Conservation (phyloP, 2,329 filamentous ascomycete species). For the Daldinia eschscholtzii region DNA sequence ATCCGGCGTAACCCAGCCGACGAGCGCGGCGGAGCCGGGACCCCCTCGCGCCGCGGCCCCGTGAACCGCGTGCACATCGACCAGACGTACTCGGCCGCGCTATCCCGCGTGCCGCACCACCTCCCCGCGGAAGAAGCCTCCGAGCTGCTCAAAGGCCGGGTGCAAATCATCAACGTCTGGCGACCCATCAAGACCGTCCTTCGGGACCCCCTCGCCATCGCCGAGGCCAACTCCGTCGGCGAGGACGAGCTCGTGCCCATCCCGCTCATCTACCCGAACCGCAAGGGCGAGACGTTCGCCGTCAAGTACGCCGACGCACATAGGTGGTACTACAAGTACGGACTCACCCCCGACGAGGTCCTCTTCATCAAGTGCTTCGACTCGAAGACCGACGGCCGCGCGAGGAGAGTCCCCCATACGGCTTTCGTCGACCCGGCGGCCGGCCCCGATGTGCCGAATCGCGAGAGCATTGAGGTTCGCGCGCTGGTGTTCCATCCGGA, state of each 20-base stretch:
- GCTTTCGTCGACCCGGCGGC: slow-evolving; percentile 64
- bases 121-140: slow-evolving; percentile 60
- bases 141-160: slow-evolving; percentile 59
- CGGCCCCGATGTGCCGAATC: slow-evolving; percentile 57
- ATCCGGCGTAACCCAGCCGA: slow-evolving; percentile 57
- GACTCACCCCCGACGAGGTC: slow-evolving; percentile 65
- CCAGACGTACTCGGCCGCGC: slow-evolving; percentile 63
- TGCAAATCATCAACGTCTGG: slow-evolving; percentile 69
- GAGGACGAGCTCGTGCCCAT: slow-evolving; percentile 65
- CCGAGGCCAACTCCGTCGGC: slow-evolving; percentile 62
- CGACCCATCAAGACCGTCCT: slow-evolving; percentile 63
- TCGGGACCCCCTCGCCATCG: slow-evolving; percentile 67
- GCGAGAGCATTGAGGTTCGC: slow-evolving; percentile 72
- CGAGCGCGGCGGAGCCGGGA: slow-evolving; percentile 65
- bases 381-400: slow-evolving; percentile 66
- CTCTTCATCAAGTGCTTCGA: slow-evolving; percentile 74
- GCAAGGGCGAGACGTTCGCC: slow-evolving; percentile 63
- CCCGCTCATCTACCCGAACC: slow-evolving; percentile 64
- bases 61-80: slow-evolving; percentile 70
- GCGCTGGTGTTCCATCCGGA: slow-evolving; percentile 65
- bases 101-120: slow-evolving; percentile 58
- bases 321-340: slow-evolving; percentile 66
- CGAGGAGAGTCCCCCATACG: slow-evolving; percentile 66
- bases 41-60: slow-evolving; percentile 61
- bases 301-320: slow-evolving; percentile 59